Evolutionary conservation across 208 protist genomes (phyloP).

Genomic region (Wallacemonas collosoma): DNA sequence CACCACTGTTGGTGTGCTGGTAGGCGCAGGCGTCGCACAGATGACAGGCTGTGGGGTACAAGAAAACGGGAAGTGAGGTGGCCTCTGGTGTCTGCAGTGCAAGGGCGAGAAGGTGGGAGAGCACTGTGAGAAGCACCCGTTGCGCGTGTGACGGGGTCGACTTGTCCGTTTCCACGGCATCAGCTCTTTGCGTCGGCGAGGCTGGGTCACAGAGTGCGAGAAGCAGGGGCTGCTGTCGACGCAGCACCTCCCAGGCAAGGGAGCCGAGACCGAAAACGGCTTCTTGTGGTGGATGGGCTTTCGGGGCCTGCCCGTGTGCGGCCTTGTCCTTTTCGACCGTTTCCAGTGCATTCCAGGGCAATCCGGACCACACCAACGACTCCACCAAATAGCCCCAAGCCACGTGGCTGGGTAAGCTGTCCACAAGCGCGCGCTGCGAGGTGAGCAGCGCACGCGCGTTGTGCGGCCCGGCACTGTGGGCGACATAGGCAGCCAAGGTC

Average conservation of each 20-base stretch:
- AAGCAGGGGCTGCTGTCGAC: conserved; percentile 33
- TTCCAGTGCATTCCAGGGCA: conserved; percentile 19
- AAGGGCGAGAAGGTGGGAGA: conserved; percentile 35
- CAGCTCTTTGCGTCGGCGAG: neutral
- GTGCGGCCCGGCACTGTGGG: conserved; percentile 31
- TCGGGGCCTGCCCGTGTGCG: neutral
- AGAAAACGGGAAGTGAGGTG: conserved; percentile 14
- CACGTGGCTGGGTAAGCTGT: conserved; percentile 30
- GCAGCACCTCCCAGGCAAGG: conserved; percentile 62
- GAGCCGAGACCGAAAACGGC: conserved; percentile 56
- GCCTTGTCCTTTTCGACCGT: neutral
- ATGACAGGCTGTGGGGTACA: conserved; percentile 21
- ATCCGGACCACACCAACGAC: conserved; percentile 63
- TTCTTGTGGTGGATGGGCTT: neutral
- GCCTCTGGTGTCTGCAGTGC: conserved; percentile 35
- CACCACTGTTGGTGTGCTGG: neutral
- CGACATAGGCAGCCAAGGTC: conserved; percentile 33
- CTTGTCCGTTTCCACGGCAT: neutral
- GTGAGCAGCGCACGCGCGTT: conserved; percentile 43
- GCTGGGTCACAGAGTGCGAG: conserved; percentile 10
- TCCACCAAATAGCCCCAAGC: conserved; percentile 44
- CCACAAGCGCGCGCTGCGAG: conserved; percentile 24
- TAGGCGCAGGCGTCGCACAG: neutral
- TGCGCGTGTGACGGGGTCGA: neutral
- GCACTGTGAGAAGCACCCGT: conserved; percentile 21